These are phyloP conservation scores for Tetrapisispora taiwanensis DNA, from an alignment of 805 yeast genomes.

Conservation along the genomic window DNA sequence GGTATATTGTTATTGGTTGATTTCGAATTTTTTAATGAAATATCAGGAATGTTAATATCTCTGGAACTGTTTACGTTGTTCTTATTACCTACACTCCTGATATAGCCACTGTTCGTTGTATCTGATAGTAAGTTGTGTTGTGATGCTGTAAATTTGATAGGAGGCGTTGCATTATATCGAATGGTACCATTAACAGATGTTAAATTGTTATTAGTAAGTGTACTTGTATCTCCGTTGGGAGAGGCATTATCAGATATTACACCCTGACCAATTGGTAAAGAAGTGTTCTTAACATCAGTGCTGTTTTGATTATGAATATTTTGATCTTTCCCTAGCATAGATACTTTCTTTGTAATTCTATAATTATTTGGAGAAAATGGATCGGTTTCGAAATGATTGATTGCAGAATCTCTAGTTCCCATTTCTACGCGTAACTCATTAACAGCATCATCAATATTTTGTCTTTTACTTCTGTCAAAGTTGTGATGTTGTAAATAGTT, in stretches of 20 bases:
- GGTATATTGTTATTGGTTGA: neutral
- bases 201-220: neutral
- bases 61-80: neutral
- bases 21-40: too few relatives aligned
- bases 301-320: neutral
- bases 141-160: neutral
- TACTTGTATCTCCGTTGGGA: neutral
- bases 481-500: neutral
- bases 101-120: too few relatives aligned
- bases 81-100: too few relatives aligned
- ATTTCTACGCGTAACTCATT: constrained; percentile 15
- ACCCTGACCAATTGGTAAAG: constrained; percentile 13
- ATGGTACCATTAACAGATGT: neutral
- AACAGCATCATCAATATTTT: constrained; percentile 22
- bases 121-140: neutral
- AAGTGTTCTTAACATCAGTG: neutral
- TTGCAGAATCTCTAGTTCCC: neutral
- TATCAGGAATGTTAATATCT: neutral
- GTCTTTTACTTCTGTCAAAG: constrained; percentile 7
- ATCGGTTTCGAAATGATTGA: neutral
- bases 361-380: constrained; percentile 8
- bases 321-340: constrained; percentile 1
- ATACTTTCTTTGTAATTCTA: constrained; percentile 7
- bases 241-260: constrained; percentile 3
- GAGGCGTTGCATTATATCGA: constrained; percentile 4